Base-by-base conservation (phyloP, 2,329 filamentous ascomycete genomes). In the Botrytis tulipae region DNA sequence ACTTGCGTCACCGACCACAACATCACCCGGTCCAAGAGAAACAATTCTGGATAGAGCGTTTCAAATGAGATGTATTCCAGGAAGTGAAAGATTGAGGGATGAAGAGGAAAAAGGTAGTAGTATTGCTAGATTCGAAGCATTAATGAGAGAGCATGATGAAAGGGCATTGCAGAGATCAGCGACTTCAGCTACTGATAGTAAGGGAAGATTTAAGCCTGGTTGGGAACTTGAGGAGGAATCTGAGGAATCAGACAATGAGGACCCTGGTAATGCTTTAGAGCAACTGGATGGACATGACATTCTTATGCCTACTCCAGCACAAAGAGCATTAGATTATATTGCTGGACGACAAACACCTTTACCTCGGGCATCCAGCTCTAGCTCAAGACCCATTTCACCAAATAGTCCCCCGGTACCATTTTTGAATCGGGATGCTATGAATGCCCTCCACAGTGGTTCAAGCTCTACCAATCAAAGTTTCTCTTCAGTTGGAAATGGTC, bases 41-140 rank as follows among this genome's bases (percentile, higher is more conserved):
- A 91, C 90, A 0, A 91, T 92, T 70, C 81, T 91, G n/a, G 90
- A 92, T 79, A 83, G 90, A 57, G 90, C 90, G 0, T 91, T 92
- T 77, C 88, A 90, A 77, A 82, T 91, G 82, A 85, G 87, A 14
- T 88, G 84, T 73, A 90, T 91, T 48, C 89, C 89, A 25, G 89
- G 89, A 9, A 87, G 87, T 3, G 88, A 89, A 18, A 82, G 82
- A 12, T 83, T 86, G 1, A 54, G 70, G 14, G 76, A 77, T n/a
- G 89, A 89, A 6, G 88, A 90, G 75, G 88, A 90, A 76, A 90
- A 90, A 74, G 82, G 91, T 25, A 91, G 86, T 76, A 91, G 89
- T 0, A 83, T 91, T 46, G 90, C 89, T 16, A 85, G 88, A 35
- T 92, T 91, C 71, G 90, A 91, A 71, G 89, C 89, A 4, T 80